These are phyloP conservation scores for Aspergillus bridgeri DNA, from an alignment of 495 filamentous ascomycete species.

Conservation along the genomic window DNA sequence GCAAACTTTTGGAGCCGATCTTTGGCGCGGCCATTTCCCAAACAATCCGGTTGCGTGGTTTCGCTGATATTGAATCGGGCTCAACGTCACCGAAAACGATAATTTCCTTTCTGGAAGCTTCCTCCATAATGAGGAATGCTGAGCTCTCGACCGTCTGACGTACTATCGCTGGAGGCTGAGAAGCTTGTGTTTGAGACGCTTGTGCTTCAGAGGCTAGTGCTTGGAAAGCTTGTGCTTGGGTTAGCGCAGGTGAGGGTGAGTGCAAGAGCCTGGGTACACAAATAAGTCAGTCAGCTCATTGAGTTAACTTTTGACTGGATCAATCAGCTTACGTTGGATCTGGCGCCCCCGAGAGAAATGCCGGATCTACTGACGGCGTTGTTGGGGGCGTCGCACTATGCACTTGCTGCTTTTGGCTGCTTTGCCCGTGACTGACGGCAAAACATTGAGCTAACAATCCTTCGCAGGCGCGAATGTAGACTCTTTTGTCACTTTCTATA, in stretches of 20 bases:
- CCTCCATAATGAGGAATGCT: conserved; percentile 84
- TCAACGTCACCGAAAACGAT: conserved; percentile 96
- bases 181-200: background rate
- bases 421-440: conserved; percentile 82
- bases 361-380: background rate
- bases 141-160: conserved; percentile 69
- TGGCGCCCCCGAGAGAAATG: background rate
- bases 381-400: background rate
- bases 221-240: background rate
- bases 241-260: background rate
- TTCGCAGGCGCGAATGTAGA: conserved; percentile 82
- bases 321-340: background rate
- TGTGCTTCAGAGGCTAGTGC: no score
- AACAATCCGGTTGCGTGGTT: conserved; percentile 71
- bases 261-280: background rate
- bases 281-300: background rate
- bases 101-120: conserved; percentile 64
- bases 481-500: conserved; percentile 65
- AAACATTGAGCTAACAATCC: conserved; percentile 75
- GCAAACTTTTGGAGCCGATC: conserved; percentile 62
- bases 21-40: conserved; percentile 87
- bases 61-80: conserved; percentile 78
- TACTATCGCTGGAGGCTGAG: background rate
- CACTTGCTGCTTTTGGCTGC: conserved; percentile 60
- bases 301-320: background rate